Conservation (phyloP, 2,329 filamentous ascomycete genomes). For the Aspergillus luchuensis region DNA sequence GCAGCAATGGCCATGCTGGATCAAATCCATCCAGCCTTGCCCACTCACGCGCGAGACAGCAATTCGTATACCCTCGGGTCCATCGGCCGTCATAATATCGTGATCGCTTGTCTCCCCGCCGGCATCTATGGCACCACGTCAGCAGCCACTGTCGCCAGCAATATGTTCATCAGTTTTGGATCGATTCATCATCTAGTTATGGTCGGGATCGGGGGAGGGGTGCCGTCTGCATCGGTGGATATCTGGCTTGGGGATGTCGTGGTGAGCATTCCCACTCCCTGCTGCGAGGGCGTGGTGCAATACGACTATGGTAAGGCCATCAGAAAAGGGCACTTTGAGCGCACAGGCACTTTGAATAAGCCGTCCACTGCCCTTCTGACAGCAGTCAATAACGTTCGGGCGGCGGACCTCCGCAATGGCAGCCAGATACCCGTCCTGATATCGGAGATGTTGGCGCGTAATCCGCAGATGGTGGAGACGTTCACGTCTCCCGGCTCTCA, state of each 20-base stretch:
- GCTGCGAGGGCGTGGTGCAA: constrained; percentile 21
- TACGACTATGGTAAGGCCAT: constrained; percentile 25
- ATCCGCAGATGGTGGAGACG: not conserved
- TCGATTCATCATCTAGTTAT: constrained; percentile 5
- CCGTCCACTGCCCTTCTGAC: constrained; percentile 18
- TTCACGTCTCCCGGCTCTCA: not conserved
- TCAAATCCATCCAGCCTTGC: not conserved
- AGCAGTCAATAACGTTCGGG: constrained; percentile 16
- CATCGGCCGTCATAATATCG: constrained; percentile 9
- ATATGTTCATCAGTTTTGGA: constrained; percentile 9
- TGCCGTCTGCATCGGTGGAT: constrained; percentile 11
- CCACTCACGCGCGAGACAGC: not conserved
- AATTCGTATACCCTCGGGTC: constrained; percentile 10
- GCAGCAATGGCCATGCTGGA: constrained; percentile 13
- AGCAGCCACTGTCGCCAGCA: constrained; percentile 1
- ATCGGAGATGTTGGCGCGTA: constrained; percentile 1
- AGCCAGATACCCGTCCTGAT: constrained; percentile 2
- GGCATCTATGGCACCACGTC: constrained; percentile 10
- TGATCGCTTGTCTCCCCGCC: constrained; percentile 10
- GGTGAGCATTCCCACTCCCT: constrained; percentile 12
- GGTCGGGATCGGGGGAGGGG: constrained; percentile 21
- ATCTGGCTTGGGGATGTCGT: constrained; percentile 24
- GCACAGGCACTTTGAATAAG: constrained; percentile 17
- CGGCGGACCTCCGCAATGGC: constrained; percentile 1
- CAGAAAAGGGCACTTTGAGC: constrained; percentile 11